Evolutionary conservation across 2,329 filamentous ascomycete genomes (phyloP).

Genomic region (Fusarium praegraminearum): DNA sequence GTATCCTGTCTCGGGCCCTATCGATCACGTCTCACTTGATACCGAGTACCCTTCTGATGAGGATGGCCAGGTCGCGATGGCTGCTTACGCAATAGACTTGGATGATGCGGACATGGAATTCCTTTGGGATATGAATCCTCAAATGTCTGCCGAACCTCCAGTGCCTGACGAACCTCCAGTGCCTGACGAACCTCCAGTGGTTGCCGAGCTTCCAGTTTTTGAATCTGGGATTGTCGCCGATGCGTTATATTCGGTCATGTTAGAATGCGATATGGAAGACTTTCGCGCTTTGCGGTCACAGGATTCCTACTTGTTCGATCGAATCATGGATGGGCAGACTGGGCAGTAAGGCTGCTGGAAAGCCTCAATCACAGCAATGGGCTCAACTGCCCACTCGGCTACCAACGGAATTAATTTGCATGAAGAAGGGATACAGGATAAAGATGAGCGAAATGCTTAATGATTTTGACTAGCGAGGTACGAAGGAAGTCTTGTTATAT

Average conservation of each 20-base stretch:
- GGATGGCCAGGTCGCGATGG: no score
- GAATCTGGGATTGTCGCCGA: not conserved
- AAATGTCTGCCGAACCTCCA: no score
- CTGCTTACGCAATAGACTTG: not conserved
- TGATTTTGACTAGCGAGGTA: no score
- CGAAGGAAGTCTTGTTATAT: no score
- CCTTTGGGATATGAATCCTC: not conserved
- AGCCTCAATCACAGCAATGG: not conserved
- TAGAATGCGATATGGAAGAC: not conserved
- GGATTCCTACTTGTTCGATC: slow-evolving; percentile 1
- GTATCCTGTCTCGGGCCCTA: not conserved
- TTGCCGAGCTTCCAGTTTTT: not conserved
- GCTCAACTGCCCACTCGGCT: not conserved
- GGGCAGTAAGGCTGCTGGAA: not conserved
- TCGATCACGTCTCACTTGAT: not conserved
- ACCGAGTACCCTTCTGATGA: not conserved
- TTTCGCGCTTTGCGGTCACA: not conserved
- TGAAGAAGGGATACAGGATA: no score
- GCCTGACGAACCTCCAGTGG: no score
- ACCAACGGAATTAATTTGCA: no score
- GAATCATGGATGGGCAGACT: not conserved
- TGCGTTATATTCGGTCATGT: no score
- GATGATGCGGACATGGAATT: not conserved
- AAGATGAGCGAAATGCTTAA: no score
- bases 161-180: no score